phyloP scores from a whole-genome alignment of 2,329 filamentous ascomycete species.

The Lachnellula arida region DNA sequence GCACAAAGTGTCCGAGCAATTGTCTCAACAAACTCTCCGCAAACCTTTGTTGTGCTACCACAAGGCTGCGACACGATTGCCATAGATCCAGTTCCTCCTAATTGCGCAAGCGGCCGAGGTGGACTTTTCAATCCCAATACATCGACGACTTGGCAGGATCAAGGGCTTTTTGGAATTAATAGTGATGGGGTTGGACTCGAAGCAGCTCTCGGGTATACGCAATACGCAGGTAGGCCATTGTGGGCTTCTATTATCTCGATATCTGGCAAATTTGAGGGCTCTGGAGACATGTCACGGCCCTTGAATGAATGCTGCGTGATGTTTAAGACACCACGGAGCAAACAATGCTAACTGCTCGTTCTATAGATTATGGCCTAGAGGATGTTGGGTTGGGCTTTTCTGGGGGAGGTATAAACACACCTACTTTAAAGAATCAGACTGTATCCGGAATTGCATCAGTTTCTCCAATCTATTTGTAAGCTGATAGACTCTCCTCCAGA shows the following conservation, averaged over 20 bases:
- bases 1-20: conserved; percentile 39
- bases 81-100: conserved; percentile 30
- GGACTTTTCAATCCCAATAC: conserved; percentile 48
- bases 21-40: conserved; percentile 37
- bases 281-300: no score
- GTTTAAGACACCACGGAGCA: no score
- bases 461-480: conserved; percentile 36
- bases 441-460: conserved; percentile 28
- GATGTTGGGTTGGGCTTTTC: conserved; percentile 16
- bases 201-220: conserved; percentile 35
- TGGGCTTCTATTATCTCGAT: no score
- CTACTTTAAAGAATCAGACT: conserved; percentile 18
- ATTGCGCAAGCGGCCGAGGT: conserved; percentile 47
- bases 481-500: not conserved
- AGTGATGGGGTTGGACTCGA: conserved; percentile 35
- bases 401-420: conserved; percentile 18
- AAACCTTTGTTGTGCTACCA: conserved; percentile 32
- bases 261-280: no score
- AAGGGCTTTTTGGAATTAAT: conserved; percentile 35
- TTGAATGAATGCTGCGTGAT: no score
- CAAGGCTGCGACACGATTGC: conserved; percentile 31
- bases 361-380: conserved; percentile 16
- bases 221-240: conserved; percentile 12
- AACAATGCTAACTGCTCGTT: no score
- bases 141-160: conserved; percentile 51